phyloP scores from a whole-genome alignment of 1,139 yeast genomes.

The Candida labiduridarum region DNA sequence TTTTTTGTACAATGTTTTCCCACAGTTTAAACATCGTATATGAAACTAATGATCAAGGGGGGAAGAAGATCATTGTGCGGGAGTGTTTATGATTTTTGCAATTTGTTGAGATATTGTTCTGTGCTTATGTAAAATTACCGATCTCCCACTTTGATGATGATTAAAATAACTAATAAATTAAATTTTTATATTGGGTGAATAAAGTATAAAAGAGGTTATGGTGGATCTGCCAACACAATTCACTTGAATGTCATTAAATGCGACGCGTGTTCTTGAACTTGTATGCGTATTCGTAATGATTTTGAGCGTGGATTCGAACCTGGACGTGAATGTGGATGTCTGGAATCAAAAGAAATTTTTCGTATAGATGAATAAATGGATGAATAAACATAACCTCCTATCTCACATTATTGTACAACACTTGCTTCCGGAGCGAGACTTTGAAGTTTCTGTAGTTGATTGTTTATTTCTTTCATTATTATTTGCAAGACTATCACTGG shows the following conservation, averaged over 20 bases:
- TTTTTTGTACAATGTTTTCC: too few species aligned
- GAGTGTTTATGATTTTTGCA: too few species aligned
- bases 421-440: constrained; percentile 17
- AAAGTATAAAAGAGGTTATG: background rate
- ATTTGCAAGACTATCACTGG: background rate
- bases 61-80: too few species aligned
- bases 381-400: background rate
- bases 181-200: background rate
- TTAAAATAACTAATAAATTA: background rate
- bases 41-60: too few species aligned
- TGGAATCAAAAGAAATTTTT: background rate
- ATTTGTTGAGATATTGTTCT: too few species aligned
- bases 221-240: background rate
- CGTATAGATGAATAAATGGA: background rate
- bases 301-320: too few species aligned
- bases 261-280: constrained; percentile 1
- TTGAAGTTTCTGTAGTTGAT: constrained; percentile 12
- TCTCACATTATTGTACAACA: constrained; percentile 23
- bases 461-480: constrained; percentile 17
- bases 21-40: too few species aligned
- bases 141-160: background rate
- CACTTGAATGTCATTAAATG: background rate
- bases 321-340: background rate
- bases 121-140: too few species aligned
- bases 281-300: too few species aligned